Conservation (phyloP, 768 basidiomycete species). For the Russula sp. region DNA sequence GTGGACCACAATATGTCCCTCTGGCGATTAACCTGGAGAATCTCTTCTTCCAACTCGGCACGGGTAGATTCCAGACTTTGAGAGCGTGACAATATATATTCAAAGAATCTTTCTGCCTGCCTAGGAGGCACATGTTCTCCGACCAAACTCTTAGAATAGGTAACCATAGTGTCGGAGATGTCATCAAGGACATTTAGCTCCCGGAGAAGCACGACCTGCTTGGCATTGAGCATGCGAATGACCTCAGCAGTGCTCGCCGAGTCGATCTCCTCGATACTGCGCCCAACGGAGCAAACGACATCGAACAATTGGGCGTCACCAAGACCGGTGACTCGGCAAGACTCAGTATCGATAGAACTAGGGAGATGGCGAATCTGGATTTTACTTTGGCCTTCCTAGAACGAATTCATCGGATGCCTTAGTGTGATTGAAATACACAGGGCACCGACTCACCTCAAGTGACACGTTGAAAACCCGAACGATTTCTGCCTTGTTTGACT, state of each 20-base stretch:
- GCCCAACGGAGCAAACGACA: constrained; percentile 42
- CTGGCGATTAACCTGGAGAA: constrained; percentile 31
- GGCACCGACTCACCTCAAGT: constrained; percentile 39
- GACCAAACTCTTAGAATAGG: constrained; percentile 40
- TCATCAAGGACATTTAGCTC: constrained; percentile 37
- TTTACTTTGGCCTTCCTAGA: constrained; percentile 48
- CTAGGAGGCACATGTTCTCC: constrained; percentile 38
- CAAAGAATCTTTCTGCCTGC: constrained; percentile 39
- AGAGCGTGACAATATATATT: constrained; percentile 37
- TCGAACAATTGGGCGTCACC: constrained; percentile 47
- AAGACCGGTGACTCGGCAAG: constrained; percentile 48
- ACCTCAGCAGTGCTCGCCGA: constrained; percentile 26
- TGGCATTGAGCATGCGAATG: constrained; percentile 29
- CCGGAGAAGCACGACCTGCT: constrained; percentile 34
- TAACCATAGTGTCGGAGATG: constrained; percentile 38
- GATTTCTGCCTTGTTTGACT: constrained; percentile 50
- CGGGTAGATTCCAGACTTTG: constrained; percentile 34
- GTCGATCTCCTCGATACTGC: constrained; percentile 22
- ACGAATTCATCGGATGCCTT: not conserved
- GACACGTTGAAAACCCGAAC: constrained; percentile 44
- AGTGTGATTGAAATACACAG: no score
- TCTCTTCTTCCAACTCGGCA: constrained; percentile 34
- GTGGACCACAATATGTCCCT: constrained; percentile 37
- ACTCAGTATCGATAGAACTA: constrained; percentile 44
- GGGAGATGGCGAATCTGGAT: constrained; percentile 47